These are phyloP conservation scores for Boletus edulis DNA, from an alignment of 768 basidiomycete species.

Conservation along the genomic window DNA sequence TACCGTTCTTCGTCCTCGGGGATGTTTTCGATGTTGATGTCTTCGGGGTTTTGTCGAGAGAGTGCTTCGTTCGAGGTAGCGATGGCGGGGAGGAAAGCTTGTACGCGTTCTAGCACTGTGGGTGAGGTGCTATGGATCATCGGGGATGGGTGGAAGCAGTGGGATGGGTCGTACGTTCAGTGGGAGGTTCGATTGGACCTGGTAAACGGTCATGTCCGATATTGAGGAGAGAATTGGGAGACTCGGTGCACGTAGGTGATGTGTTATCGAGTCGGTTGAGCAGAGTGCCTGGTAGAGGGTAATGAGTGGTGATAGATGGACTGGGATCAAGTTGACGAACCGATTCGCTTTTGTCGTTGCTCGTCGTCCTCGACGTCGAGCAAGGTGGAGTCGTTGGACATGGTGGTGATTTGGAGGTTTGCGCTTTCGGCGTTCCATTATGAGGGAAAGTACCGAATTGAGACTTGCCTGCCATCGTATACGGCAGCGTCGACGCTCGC, in stretches of 20 bases:
- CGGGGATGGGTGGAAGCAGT: neutral
- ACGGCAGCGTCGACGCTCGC: neutral
- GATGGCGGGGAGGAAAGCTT: constrained; percentile 65
- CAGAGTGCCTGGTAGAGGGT: constrained; percentile 33
- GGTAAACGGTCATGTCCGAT: constrained; percentile 32
- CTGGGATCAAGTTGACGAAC: constrained; percentile 23
- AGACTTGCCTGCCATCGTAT: neutral
- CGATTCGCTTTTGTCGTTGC: constrained; percentile 39
- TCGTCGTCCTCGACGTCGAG: constrained; percentile 52
- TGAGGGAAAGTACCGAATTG: constrained; percentile 2
- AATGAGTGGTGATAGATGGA: neutral
- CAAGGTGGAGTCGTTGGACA: constrained; percentile 13
- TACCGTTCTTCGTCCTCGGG: constrained; percentile 45
- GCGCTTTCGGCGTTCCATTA: neutral
- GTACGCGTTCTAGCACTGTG: constrained; percentile 62
- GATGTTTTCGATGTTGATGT: constrained; percentile 71
- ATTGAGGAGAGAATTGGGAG: constrained; percentile 28
- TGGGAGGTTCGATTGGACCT: constrained; percentile 41
- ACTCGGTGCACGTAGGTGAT: constrained; percentile 13
- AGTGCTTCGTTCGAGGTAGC: constrained; percentile 63
- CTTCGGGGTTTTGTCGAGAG: constrained; percentile 46
- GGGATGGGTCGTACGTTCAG: constrained; percentile 43
- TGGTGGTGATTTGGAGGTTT: neutral
- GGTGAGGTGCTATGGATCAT: neutral
- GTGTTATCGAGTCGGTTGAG: constrained; percentile 39